Base-by-base conservation (phyloP, 202 grass and related monocot genomes). In the Miscanthus sacchariflorus region DNA sequence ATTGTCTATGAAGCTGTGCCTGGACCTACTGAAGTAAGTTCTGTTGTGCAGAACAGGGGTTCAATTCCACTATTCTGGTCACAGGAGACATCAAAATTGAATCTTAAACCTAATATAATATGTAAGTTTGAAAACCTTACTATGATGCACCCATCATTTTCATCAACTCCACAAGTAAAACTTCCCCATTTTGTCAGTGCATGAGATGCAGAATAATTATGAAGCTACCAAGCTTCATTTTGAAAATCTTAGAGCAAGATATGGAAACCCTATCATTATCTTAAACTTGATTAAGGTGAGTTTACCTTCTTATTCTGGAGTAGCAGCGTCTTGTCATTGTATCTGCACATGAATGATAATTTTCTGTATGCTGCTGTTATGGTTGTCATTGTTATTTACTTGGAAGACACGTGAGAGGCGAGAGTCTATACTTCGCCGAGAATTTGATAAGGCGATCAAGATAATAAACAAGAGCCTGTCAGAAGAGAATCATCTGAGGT, bases 11-110 rank as follows among this genome's bases (percentile, higher is more conserved):
- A 96, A 89, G 89, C 90, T 72, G 85, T 89, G 64, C 66, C 80
- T 73, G 89, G 74, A 85, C 94, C 92, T 83, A 84, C 66, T 73
- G 89, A 95, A 87, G 91, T 96, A 91, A 93, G 90, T 89, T 99
- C 96, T 82, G 90, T 99, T 50, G 92, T 99, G 70, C 96, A 99
- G 87, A 94, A 99, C 74, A 90, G 96, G 91, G 96, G 96, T 78
- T 99, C 96, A 11, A 99, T 99, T 79, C 96, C 96, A 15, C 84
- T 99, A 54, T 95, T 93, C 83, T 99, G 96, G 96, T 96, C 96
- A 68, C 96, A 99, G 68, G 96, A 99, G 85, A 90, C 91, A 74
- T 93, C 94, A 73, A 89, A 88, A 65, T 80, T 96, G 70, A 96
- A 95, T 88, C 63, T 94, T 87, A 99, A 93, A 87, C 96, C 94